Conservation (phyloP, 139 green algal species). For the Chlorella sp. region DNA sequence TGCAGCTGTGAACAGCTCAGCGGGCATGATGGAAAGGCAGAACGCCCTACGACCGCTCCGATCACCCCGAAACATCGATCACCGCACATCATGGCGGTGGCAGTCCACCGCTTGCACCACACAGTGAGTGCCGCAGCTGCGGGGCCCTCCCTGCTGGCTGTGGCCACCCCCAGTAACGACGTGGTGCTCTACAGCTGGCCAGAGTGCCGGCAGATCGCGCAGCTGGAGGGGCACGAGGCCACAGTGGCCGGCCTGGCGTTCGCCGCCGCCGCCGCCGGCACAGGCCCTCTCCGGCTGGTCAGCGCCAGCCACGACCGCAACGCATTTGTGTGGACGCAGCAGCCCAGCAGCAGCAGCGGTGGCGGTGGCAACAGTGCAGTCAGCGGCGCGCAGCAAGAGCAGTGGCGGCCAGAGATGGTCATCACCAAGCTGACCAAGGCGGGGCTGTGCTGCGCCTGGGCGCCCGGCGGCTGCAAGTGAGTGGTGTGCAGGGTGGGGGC, state of each 20-base stretch:
- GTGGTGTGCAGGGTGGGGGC: too few relatives aligned
- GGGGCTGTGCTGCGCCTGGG: constrained; percentile 10
- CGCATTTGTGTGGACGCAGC: constrained; percentile 16
- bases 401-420: constrained; percentile 23
- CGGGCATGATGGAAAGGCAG: too few relatives aligned
- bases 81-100: neutral
- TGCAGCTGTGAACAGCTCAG: too few relatives aligned
- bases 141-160: neutral
- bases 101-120: neutral
- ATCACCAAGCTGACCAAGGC: constrained; percentile 25
- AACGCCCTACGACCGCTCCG: too few relatives aligned
- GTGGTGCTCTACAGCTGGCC: too few relatives aligned
- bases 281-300: neutral
- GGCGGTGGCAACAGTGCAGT: too few relatives aligned
- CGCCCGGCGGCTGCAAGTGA: constrained; percentile 6
- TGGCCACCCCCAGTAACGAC: neutral
- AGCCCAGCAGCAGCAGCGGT: neutral
- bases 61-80: too few relatives aligned
- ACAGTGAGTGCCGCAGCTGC: neutral
- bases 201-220: too few relatives aligned
- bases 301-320: constrained; percentile 30
- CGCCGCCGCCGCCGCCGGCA: neutral
- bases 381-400: neutral
- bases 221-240: constrained; percentile 3
- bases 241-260: neutral